Evolutionary conservation across 2,329 filamentous ascomycete genomes (phyloP).

Genomic region (Aureobasidium sp.): DNA sequence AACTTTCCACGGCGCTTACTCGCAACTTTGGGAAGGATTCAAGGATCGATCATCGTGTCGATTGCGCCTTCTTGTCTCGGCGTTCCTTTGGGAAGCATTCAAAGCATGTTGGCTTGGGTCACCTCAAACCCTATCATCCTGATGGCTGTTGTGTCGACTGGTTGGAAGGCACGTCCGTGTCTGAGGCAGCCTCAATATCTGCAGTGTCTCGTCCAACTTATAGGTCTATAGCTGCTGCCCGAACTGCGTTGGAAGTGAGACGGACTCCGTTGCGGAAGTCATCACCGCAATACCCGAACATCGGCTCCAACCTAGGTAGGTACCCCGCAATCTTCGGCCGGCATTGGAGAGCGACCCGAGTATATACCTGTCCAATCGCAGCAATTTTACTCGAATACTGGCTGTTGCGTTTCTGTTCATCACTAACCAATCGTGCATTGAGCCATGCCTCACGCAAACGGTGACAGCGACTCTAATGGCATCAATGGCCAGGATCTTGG

Average conservation of each 20-base stretch:
- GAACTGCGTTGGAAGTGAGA: background rate
- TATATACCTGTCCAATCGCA: constrained; percentile 11
- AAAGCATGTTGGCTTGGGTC: background rate
- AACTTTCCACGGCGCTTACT: background rate
- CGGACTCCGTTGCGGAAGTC: constrained; percentile 2
- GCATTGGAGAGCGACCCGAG: constrained; percentile 1
- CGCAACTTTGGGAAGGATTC: background rate
- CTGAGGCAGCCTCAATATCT: background rate
- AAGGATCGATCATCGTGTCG: background rate
- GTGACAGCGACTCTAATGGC: background rate
- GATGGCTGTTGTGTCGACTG: background rate
- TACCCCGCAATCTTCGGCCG: background rate
- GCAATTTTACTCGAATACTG: background rate
- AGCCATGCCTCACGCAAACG: background rate
- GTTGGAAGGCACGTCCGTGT: background rate
- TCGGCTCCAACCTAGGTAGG: background rate
- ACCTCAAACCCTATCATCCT: background rate
- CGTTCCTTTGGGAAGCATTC: background rate
- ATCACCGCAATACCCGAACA: background rate
- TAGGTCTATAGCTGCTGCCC: background rate
- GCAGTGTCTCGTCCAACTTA: background rate
- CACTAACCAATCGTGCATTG: background rate
- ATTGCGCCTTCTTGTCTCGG: background rate
- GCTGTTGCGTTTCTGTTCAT: background rate
- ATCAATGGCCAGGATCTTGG: constrained; percentile 5